Conservation (phyloP, 2,329 filamentous ascomycete species). For the Xylaria sp. region DNA sequence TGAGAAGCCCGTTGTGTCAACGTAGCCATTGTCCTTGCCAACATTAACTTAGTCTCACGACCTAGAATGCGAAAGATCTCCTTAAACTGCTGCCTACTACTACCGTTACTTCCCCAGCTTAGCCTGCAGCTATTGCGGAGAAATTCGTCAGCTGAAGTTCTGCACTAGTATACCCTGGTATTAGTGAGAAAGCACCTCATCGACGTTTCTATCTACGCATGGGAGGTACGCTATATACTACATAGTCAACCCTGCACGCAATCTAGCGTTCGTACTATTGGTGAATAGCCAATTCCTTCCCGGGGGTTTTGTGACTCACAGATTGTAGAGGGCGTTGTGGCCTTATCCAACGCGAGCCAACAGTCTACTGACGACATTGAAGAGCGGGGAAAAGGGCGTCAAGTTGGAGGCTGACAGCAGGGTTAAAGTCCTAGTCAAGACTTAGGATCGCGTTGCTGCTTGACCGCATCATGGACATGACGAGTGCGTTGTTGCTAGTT, state of each 20-base stretch:
- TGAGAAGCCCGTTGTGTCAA: no score
- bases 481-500: slow-evolving; percentile 3
- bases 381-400: slow-evolving; percentile 16
- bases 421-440: slow-evolving; percentile 3
- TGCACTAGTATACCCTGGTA: neutral
- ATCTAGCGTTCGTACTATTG: neutral
- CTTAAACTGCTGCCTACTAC: slow-evolving; percentile 14
- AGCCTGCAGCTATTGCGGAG: slow-evolving; percentile 18
- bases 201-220: neutral
- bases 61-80: no score
- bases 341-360: neutral
- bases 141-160: slow-evolving; percentile 24
- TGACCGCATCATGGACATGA: slow-evolving; percentile 18
- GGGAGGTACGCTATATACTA: no score
- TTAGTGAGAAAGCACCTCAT: neutral
- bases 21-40: neutral
- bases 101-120: slow-evolving; percentile 10
- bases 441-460: slow-evolving; percentile 1
- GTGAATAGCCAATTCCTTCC: neutral
- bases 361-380: slow-evolving; percentile 4
- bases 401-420: slow-evolving; percentile 20
- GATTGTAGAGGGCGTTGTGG: neutral
- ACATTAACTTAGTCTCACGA: neutral
- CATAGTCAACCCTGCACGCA: neutral
- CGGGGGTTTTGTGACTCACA: slow-evolving; percentile 12